Percentiles rank a stretch among this genome's conserved stretches.
These are phyloP conservation scores for Bipolaris zeicola DNA, from an alignment of 2,329 filamentous ascomycete genomes.

Conservation along the genomic window DNA sequence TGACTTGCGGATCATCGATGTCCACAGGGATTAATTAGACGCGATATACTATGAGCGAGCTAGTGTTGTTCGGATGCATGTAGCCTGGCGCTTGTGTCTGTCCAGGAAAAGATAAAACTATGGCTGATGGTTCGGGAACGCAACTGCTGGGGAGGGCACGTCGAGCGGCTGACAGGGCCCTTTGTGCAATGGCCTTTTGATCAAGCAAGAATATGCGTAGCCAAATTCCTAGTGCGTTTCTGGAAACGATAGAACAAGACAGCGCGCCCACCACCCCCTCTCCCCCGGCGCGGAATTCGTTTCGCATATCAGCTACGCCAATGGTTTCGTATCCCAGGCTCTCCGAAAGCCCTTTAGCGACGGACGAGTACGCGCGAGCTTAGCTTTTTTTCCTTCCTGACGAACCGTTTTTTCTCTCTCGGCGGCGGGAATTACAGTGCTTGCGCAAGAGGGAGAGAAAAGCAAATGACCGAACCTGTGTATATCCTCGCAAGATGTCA, in stretches of 20 bases:
- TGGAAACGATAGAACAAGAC: constrained; percentile 11
- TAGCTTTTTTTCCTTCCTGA: not conserved
- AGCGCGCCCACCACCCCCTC: not conserved
- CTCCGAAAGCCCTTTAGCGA: constrained; percentile 1
- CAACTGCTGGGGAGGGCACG: constrained; percentile 14
- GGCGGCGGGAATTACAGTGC: too few species aligned
- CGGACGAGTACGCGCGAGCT: not conserved
- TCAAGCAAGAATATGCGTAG: constrained; percentile 8
- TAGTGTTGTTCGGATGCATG: constrained; percentile 6
- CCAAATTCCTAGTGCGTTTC: constrained; percentile 9
- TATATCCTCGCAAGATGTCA: constrained; percentile 3
- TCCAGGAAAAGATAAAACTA: constrained; percentile 11
- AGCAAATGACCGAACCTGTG: too few species aligned
- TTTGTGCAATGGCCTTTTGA: not conserved
- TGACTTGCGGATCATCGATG: constrained; percentile 16
- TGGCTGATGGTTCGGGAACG: constrained; percentile 12
- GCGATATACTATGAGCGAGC: not conserved
- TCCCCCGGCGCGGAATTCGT: not conserved
- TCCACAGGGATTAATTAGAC: constrained; percentile 11
- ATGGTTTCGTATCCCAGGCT: not conserved
- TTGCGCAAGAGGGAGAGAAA: too few species aligned
- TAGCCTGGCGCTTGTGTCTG: constrained; percentile 6
- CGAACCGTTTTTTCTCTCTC: not conserved
- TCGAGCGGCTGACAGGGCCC: constrained; percentile 13
- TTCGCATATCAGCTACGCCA: constrained; percentile 4